Evolutionary conservation across 768 basidiomycete genomes (phyloP).

Genomic region (Auricularia auricula-judae): DNA sequence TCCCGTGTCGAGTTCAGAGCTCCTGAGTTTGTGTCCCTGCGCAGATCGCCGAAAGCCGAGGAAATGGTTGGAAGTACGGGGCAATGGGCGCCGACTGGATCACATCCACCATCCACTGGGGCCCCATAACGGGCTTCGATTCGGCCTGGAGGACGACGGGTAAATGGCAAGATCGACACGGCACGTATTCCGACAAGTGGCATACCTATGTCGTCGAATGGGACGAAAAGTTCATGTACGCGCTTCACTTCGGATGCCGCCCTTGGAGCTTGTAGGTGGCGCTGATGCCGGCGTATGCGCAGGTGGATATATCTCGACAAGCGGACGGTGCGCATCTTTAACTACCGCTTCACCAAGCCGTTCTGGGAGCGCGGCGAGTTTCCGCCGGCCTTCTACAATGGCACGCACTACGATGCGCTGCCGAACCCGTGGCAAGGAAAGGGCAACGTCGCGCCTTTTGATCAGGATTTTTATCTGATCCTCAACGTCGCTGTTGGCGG

Average conservation of each 20-base stretch:
- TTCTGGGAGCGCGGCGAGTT: conserved; percentile 73
- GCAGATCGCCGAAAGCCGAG: conserved; percentile 45
- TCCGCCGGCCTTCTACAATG: conserved; percentile 40
- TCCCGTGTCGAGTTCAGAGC: neutral
- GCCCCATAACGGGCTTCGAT: conserved; percentile 48
- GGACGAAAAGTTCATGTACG: conserved; percentile 23
- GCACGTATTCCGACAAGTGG: conserved; percentile 20
- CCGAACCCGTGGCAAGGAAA: conserved; percentile 26
- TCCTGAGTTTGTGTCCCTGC: neutral
- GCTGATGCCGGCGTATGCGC: neutral
- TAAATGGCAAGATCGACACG: conserved; percentile 18
- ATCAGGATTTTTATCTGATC: conserved; percentile 20
- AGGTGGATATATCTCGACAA: conserved; percentile 20
- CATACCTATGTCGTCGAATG: conserved; percentile 29
- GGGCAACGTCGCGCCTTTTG: conserved; percentile 28
- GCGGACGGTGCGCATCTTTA: conserved; percentile 23
- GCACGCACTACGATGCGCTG: conserved; percentile 4
- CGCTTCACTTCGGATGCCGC: neutral
- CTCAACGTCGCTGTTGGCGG: conserved; percentile 27
- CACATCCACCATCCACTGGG: conserved; percentile 66
- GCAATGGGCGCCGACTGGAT: conserved; percentile 53
- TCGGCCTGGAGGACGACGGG: conserved; percentile 24
- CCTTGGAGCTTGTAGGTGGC: neutral
- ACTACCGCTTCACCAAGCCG: conserved; percentile 37
- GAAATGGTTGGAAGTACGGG: conserved; percentile 47